Evolutionary conservation across 2,329 filamentous ascomycete genomes (phyloP), one percentile per base, ranked within the genome.

Genomic region (Eutypa lata): DNA sequence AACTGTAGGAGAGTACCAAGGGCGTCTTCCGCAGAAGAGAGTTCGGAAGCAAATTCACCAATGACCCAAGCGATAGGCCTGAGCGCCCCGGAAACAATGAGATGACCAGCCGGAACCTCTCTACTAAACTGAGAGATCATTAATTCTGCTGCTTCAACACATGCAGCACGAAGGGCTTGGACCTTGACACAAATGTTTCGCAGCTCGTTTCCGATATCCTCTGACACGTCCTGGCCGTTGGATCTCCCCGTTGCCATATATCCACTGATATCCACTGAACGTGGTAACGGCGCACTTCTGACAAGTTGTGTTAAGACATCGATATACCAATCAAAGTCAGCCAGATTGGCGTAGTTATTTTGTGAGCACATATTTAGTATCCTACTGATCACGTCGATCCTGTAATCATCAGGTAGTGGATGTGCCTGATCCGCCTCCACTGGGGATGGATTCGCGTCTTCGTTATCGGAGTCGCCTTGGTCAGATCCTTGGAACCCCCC

Each of bases 261-360:
- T 10, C 71, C 66, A 7, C 66, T 53, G 40, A 76, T 74, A 5
- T 65, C 65, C 7, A 65, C 61, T 7, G 65, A 64, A 38, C 74
- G 72, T 46, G 79, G 73, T n/a, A 75, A 61, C 0, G 76, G 88
- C 19, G 87, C 77, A 72, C 90, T 79, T 66, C 87, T 85, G 40
- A 97, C 84, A 14, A 99, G 80, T 66, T 96, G 91, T 5, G 90
- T 88, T 28, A 99, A 75, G 26, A 96, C 84, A 60, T 94, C 90
- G 59, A 97, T 88, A 69, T 97, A 97, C 94, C 94, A 99, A 61
- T 97, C 93, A 68, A 99, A 99, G 67, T 99, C 93, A 49, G 81
- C 76, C 47, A 99, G 78, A 65, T 91, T 90, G 38, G 82, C 81
- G 68, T 97, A 99, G 56, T 91, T 96, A 59, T 92, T 88, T 58